These are phyloP conservation scores for Coniochaeta ligniaria DNA, from an alignment of 2,329 filamentous ascomycete genomes.

Conservation along the genomic window DNA sequence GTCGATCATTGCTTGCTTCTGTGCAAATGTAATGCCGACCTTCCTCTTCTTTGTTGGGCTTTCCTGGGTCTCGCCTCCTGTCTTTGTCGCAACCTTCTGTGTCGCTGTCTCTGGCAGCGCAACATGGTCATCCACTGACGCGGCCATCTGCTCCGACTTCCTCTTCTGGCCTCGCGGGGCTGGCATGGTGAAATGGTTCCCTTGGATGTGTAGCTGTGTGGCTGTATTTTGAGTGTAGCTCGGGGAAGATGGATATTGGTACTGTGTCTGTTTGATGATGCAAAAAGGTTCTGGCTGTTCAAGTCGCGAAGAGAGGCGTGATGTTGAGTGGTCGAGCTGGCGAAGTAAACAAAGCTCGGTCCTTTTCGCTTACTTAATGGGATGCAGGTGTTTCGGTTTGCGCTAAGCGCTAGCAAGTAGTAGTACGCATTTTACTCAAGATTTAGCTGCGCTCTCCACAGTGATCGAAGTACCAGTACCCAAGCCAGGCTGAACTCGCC, in stretches of 20 bases:
- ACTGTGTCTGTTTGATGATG: not conserved
- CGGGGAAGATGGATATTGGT: not conserved
- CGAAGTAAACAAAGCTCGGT: conserved; percentile 19
- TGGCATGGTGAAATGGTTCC: conserved; percentile 32
- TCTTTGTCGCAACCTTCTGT: conserved; percentile 24
- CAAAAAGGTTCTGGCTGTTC: not conserved
- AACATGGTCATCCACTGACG: conserved; percentile 16
- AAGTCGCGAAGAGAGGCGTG: conserved; percentile 3
- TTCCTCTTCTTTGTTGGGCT: conserved; percentile 58
- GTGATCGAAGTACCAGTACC: not conserved
- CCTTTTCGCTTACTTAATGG: not conserved
- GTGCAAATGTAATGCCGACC: conserved; percentile 55
- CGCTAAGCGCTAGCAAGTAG: not conserved
- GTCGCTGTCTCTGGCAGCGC: conserved; percentile 11
- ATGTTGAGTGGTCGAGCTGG: conserved; percentile 15
- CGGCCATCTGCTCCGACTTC: conserved; percentile 31
- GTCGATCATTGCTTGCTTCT: conserved; percentile 83
- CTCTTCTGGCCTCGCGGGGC: conserved; percentile 37
- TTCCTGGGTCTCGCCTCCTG: conserved; percentile 24
- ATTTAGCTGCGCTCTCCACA: not conserved
- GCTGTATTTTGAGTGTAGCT: not conserved
- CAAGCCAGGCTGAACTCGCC: conserved; percentile 13
- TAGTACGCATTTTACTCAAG: not conserved
- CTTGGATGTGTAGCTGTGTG: not conserved
- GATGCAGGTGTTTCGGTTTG: not conserved